Conservation (phyloP, 164 flowering plant species). For the Kalanchoe fedtschenkoi region DNA sequence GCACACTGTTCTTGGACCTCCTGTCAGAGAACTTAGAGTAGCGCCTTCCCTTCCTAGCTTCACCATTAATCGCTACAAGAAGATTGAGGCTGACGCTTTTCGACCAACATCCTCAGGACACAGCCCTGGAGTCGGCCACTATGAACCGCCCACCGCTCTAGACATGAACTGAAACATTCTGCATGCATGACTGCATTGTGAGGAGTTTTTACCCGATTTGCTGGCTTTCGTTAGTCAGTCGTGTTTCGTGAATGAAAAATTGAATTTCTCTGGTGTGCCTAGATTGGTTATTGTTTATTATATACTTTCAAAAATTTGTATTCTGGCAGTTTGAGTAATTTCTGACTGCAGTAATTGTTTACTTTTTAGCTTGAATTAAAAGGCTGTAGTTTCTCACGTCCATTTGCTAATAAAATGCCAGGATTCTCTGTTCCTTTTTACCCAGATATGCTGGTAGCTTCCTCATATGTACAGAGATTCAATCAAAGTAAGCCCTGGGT, state of each 20-base stretch:
- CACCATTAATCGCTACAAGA: slow-evolving; percentile 1
- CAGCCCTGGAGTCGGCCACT: slow-evolving; percentile 8
- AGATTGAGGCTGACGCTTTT: slow-evolving; percentile 1
- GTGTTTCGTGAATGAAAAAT: neutral
- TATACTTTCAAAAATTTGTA: neutral
- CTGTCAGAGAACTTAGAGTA: neutral
- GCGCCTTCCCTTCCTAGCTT: neutral
- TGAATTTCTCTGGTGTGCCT: neutral
- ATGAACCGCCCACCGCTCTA: neutral
- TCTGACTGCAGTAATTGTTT: no score
- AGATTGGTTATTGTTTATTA: neutral
- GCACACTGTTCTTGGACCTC: neutral
- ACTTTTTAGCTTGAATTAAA: neutral
- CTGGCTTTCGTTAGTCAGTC: neutral
- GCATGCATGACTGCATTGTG: neutral
- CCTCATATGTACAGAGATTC: no score
- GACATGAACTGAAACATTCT: neutral
- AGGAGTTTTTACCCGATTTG: neutral
- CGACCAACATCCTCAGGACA: slow-evolving; percentile 6
- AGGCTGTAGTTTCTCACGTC: no score
- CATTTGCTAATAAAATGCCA: no score
- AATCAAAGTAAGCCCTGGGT: no score
- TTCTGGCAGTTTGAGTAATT: no score
- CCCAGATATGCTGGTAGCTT: no score
- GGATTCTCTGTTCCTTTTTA: neutral